Evolutionary conservation across 345 rosid genomes (phyloP).

Genomic region (Eucalyptus paniculata): DNA sequence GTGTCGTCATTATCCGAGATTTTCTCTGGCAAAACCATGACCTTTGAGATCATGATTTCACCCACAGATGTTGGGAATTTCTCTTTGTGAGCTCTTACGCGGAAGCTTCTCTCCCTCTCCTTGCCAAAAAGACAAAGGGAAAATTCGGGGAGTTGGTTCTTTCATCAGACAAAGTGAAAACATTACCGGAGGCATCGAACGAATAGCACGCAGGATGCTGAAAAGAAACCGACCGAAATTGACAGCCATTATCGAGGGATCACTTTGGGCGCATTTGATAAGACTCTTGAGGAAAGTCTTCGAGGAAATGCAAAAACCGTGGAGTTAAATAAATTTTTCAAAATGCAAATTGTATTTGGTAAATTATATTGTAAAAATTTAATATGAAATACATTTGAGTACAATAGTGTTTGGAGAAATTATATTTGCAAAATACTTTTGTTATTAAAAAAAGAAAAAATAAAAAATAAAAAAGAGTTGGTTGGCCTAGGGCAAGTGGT

Average conservation of each 20-base stretch:
- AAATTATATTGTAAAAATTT: too few species aligned
- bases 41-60: background rate
- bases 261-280: background rate
- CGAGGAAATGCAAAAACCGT: too few species aligned
- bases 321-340: too few species aligned
- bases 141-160: background rate
- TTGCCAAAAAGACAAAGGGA: background rate
- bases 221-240: background rate
- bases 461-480: too few species aligned
- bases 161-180: background rate
- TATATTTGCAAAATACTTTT: too few species aligned
- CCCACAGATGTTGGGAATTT: background rate
- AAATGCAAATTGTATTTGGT: too few species aligned
- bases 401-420: too few species aligned
- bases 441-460: too few species aligned
- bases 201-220: background rate
- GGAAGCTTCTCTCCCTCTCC: background rate
- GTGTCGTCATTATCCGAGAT: background rate
- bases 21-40: background rate
- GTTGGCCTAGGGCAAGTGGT: too few species aligned
- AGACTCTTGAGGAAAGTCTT: too few species aligned
- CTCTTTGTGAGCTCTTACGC: background rate
- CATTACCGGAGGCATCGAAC: background rate
- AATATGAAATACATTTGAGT: too few species aligned
- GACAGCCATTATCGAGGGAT: background rate